phyloP scores from a whole-genome alignment of 768 basidiomycete genomes.

The Lyophyllum semitale region DNA sequence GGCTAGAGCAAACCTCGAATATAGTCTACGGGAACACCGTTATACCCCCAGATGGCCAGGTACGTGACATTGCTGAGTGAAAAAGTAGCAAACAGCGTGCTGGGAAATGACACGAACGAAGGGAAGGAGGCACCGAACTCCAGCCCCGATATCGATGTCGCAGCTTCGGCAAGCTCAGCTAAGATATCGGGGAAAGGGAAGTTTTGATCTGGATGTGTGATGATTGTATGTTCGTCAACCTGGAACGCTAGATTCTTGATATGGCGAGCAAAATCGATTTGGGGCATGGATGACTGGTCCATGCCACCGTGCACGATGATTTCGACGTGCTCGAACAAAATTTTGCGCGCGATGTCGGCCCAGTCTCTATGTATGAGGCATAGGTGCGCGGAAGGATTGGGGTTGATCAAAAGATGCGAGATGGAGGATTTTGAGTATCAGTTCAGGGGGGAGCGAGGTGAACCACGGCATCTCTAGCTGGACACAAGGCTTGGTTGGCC shows the following conservation, averaged over 20 bases:
- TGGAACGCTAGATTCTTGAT: not conserved
- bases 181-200: not conserved
- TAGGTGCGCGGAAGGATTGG: not conserved
- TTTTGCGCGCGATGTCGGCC: not conserved
- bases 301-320: not conserved
- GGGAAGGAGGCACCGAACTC: not conserved
- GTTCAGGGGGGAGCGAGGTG: not conserved
- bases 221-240: not conserved
- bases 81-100: not conserved
- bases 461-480: not conserved
- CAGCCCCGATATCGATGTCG: not conserved
- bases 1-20: not conserved
- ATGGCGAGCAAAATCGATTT: not conserved
- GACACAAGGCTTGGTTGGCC: not conserved
- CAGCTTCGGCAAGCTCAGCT: not conserved
- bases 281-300: not conserved
- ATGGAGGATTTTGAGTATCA: not conserved
- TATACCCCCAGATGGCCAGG: not conserved
- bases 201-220: not conserved
- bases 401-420: not conserved
- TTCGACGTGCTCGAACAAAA: not conserved
- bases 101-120: not conserved
- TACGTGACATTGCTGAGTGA: not conserved
- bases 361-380: not conserved
- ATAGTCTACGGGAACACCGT: not conserved